phyloP scores from a whole-genome alignment of 1,139 yeast genomes.

The Hansenula lynferdii region DNA sequence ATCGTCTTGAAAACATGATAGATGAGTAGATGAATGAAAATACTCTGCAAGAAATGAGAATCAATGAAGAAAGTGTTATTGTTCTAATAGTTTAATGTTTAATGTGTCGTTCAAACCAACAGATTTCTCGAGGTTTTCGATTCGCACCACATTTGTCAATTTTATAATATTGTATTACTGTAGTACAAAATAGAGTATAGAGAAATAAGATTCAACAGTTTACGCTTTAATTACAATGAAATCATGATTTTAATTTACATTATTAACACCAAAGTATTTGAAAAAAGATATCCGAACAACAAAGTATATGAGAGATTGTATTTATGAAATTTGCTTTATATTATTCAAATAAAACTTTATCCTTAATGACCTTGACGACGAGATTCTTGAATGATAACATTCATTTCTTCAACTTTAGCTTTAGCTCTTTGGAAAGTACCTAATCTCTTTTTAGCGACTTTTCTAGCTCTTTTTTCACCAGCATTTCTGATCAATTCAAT shows the following conservation, averaged over 20 bases:
- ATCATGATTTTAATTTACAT: constrained; percentile 3
- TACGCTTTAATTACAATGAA: too few relatives aligned
- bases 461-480: constrained; percentile 99
- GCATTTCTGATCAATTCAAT: constrained; percentile 99
- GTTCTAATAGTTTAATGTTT: too few relatives aligned
- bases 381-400: constrained; percentile 94
- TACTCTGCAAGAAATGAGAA: too few relatives aligned
- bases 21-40: too few relatives aligned
- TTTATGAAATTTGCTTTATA: background rate
- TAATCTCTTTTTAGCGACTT: constrained; percentile 99
- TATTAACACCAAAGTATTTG: constrained; percentile 1
- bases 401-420: constrained; percentile 99
- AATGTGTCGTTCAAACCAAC: too few relatives aligned
- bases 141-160: too few relatives aligned
- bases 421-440: constrained; percentile 99
- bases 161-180: too few relatives aligned
- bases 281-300: constrained; percentile 1
- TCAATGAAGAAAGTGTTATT: too few relatives aligned
- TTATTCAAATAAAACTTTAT: background rate
- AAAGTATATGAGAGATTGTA: background rate
- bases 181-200: too few relatives aligned
- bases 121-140: background rate
- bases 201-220: too few relatives aligned
- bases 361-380: constrained; percentile 58
- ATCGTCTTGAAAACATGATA: background rate